Percentiles rank a stretch among this genome's conserved stretches.
These are phyloP conservation scores for Botrytis squamosa DNA, from an alignment of 2,329 filamentous ascomycete genomes.

Conservation along the genomic window DNA sequence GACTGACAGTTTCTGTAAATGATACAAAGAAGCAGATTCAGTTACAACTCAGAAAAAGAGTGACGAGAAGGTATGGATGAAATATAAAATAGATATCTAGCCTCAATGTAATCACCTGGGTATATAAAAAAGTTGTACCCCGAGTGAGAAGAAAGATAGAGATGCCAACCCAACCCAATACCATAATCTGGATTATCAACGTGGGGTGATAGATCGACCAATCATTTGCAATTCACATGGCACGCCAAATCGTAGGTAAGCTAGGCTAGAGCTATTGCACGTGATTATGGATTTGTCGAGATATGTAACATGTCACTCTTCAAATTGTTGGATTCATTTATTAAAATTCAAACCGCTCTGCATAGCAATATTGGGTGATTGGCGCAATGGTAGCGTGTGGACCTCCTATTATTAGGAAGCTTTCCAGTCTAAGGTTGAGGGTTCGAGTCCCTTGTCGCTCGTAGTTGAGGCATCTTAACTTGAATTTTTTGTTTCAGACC, in stretches of 20 bases:
- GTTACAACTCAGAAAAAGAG: background rate
- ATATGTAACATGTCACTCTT: background rate
- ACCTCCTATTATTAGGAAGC: constrained; percentile 16
- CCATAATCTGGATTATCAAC: background rate
- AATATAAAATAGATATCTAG: background rate
- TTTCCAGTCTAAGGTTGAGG: constrained; percentile 16
- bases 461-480: background rate
- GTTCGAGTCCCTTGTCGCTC: constrained; percentile 19
- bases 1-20: background rate
- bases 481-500: background rate
- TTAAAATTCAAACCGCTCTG: background rate
- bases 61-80: too few species aligned
- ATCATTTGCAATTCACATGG: background rate
- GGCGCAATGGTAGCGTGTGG: constrained; percentile 21
- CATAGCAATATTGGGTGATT: background rate
- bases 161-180: constrained; percentile 8
- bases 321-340: background rate
- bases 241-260: background rate
- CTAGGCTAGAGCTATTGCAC: background rate
- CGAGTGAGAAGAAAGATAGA: background rate
- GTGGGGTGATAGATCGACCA: constrained; percentile 1
- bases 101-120: background rate
- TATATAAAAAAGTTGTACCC: background rate
- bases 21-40: background rate
- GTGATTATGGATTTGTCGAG: background rate